These are phyloP conservation scores for Monosporascus sp. DNA, from an alignment of 2,329 filamentous ascomycete species.

Conservation along the genomic window DNA sequence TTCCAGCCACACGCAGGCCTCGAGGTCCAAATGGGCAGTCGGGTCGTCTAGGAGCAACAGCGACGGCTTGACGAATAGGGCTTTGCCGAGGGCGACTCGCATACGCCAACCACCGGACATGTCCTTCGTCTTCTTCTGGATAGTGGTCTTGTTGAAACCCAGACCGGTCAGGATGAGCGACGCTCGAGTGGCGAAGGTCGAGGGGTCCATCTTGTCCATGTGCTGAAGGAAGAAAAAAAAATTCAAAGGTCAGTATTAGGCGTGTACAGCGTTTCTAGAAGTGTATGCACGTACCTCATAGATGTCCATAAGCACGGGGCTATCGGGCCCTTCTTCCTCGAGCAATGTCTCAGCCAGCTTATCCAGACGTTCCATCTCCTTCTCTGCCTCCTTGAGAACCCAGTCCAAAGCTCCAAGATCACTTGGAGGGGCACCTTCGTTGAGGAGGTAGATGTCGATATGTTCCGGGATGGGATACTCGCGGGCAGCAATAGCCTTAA, in stretches of 20 bases:
- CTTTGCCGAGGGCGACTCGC: conserved; percentile 96
- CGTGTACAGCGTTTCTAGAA: background rate
- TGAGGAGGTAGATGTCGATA: conserved; percentile 96
- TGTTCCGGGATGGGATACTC: conserved; percentile 96
- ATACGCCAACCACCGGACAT: conserved; percentile 99
- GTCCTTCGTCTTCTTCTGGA: conserved; percentile 99
- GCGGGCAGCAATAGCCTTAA: conserved; percentile 89
- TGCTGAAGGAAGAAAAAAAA: conserved; percentile 51
- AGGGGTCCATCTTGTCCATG: conserved; percentile 98
- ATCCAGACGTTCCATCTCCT: conserved; percentile 87
- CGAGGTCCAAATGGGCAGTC: conserved; percentile 97
- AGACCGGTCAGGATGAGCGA: conserved; percentile 97
- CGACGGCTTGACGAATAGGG: conserved; percentile 96
- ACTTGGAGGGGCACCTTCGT: conserved; percentile 87
- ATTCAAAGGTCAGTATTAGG: conserved; percentile 2
- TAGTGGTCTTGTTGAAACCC: conserved; percentile 97
- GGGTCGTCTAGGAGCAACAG: conserved; percentile 95
- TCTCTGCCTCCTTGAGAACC: conserved; percentile 92
- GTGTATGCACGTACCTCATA: conserved; percentile 71
- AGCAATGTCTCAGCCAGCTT: conserved; percentile 83
- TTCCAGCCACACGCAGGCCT: conserved; percentile 99
- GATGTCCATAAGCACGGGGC: conserved; percentile 82
- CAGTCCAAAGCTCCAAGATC: conserved; percentile 92
- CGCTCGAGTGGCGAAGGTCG: conserved; percentile 91
- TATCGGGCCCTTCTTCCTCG: conserved; percentile 88